Percentiles rank a stretch among this genome's conserved stretches.
Evolutionary conservation across 2,329 filamentous ascomycete species (phyloP).

Genomic region (Diaporthe sp.): DNA sequence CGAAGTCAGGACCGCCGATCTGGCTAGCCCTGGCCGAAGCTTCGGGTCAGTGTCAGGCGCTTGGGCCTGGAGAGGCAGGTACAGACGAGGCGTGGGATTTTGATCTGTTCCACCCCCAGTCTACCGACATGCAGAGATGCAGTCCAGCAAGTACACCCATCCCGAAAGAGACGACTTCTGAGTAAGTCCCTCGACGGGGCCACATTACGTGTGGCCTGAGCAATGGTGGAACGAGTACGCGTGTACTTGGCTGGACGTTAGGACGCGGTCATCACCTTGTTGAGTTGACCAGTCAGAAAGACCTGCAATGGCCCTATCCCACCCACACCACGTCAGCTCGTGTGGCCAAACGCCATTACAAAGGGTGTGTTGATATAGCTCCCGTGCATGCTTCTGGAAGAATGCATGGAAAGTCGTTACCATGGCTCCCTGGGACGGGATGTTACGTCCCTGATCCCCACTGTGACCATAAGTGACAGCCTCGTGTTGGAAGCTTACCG

Average conservation of each 20-base stretch:
- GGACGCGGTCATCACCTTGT: neutral
- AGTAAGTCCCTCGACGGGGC: neutral
- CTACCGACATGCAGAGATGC: neutral
- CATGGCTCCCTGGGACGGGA: conserved; percentile 5
- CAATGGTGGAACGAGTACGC: conserved; percentile 12
- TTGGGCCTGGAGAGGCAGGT: conserved; percentile 20
- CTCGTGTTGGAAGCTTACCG: neutral
- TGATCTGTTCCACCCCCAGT: neutral
- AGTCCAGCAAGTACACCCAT: too few relatives aligned
- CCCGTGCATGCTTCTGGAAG: conserved; percentile 11
- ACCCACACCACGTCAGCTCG: too few relatives aligned
- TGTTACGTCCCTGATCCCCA: conserved; percentile 16
- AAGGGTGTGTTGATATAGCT: neutral
- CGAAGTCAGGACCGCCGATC: neutral
- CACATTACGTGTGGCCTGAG: neutral
- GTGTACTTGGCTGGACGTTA: neutral
- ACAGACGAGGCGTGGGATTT: conserved; percentile 19
- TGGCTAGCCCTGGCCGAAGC: conserved; percentile 6
- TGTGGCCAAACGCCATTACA: neutral
- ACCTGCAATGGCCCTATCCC: neutral
- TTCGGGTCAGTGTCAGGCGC: neutral
- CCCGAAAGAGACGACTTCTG: neutral
- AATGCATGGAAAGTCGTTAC: neutral
- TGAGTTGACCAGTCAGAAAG: neutral
- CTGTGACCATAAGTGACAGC: neutral